These are phyloP conservation scores for Pichia inconspicua DNA, from an alignment of 1,139 yeast species.

Conservation along the genomic window DNA sequence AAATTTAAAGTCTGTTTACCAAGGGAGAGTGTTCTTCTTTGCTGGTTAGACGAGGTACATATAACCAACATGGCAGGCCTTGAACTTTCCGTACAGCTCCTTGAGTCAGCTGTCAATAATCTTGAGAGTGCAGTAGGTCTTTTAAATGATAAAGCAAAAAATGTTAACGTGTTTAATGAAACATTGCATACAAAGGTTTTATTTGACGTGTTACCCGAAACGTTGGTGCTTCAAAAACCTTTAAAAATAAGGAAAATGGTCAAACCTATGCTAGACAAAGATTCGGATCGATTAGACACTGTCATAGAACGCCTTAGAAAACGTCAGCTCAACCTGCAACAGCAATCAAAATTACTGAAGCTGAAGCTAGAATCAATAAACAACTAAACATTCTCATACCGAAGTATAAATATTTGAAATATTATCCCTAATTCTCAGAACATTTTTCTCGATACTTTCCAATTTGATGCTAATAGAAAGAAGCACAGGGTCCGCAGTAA, in stretches of 20 bases:
- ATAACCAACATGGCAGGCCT: background rate
- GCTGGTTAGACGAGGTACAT: background rate
- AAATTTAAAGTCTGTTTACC: no score
- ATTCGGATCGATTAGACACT: constrained; percentile 13
- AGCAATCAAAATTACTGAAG: constrained; percentile 14
- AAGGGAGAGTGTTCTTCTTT: no score
- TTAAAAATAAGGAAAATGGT: constrained; percentile 16
- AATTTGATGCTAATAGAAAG: constrained; percentile 26
- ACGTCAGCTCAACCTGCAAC: constrained; percentile 15
- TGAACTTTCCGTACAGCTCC: constrained; percentile 8
- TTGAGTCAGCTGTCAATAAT: constrained; percentile 3
- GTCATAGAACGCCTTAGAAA: constrained; percentile 14
- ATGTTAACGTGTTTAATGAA: constrained; percentile 1
- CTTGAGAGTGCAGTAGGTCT: constrained; percentile 5
- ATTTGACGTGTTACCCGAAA: constrained; percentile 25
- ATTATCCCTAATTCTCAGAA: constrained; percentile 21
- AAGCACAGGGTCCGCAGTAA: constrained; percentile 29
- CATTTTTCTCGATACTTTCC: constrained; percentile 26
- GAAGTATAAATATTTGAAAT: constrained; percentile 2
- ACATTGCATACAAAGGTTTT: constrained; percentile 14
- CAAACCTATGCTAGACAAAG: constrained; percentile 20
- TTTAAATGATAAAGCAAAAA: constrained; percentile 4
- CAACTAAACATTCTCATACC: background rate
- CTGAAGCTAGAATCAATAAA: constrained; percentile 17
- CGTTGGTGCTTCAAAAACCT: constrained; percentile 17